Conservation (phyloP, 345 rosid species). For the Trapa incisa region DNA sequence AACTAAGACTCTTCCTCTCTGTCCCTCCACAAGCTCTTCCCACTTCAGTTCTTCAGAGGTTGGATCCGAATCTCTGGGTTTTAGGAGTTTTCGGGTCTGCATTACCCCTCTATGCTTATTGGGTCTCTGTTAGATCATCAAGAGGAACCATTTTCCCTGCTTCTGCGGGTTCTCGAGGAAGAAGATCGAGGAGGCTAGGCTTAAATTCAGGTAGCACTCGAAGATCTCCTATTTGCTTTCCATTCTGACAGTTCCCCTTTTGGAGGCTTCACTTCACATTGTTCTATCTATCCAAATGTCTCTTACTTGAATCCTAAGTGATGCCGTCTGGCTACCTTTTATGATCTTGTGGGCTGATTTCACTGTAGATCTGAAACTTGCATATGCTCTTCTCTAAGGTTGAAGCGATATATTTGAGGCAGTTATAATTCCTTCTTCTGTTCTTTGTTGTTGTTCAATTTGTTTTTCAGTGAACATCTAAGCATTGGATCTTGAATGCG, state of each 20-base stretch:
- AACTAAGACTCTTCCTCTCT: background rate
- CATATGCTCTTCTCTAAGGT: background rate
- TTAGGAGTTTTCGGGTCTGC: slow-evolving; percentile 22
- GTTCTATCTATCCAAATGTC: slow-evolving; percentile 21
- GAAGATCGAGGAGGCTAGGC: slow-evolving; percentile 40
- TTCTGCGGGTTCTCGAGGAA: slow-evolving; percentile 26
- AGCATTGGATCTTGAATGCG: background rate
- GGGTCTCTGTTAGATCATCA: slow-evolving; percentile 23
- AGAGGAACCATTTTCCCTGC: slow-evolving; percentile 26
- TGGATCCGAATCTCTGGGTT: slow-evolving; percentile 13
- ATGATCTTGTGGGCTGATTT: background rate
- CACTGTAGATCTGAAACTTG: slow-evolving; percentile 1
- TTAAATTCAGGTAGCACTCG: slow-evolving; percentile 10
- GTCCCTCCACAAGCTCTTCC: slow-evolving; percentile 19
- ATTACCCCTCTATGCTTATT: slow-evolving; percentile 40
- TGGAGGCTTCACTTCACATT: slow-evolving; percentile 9
- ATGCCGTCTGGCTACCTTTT: slow-evolving; percentile 30
- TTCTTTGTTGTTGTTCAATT: background rate
- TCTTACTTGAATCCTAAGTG: slow-evolving; percentile 67
- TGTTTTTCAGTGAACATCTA: background rate
- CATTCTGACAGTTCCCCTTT: slow-evolving; percentile 4
- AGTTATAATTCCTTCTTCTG: background rate
- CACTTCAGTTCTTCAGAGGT: slow-evolving; percentile 15
- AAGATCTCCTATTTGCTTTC: slow-evolving; percentile 16
- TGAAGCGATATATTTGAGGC: background rate